Evolutionary conservation across 768 basidiomycete species (phyloP).

Genomic region (Epithele typhae): DNA sequence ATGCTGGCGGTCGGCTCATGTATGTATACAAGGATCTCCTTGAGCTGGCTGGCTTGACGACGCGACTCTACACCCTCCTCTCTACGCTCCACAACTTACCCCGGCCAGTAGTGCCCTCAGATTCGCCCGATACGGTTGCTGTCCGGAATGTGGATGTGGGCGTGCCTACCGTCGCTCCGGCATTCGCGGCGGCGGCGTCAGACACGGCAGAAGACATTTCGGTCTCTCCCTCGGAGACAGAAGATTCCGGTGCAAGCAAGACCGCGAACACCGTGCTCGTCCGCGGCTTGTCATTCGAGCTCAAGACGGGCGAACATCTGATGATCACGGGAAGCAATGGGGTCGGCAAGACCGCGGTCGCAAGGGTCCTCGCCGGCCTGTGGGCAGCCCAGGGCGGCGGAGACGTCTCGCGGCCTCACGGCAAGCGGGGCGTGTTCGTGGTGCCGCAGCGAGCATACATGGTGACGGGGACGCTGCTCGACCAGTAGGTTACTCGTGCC

Average conservation of each 20-base stretch:
- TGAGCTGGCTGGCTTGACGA: constrained; percentile 92
- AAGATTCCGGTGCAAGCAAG: constrained; percentile 19
- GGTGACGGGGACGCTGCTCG: constrained; percentile 79
- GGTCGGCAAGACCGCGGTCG: constrained; percentile 87
- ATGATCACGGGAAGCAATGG: constrained; percentile 95
- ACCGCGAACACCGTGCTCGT: constrained; percentile 50
- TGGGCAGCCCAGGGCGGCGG: constrained; percentile 62
- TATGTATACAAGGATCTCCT: constrained; percentile 95
- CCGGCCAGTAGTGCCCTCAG: constrained; percentile 38
- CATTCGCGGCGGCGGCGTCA: constrained; percentile 5
- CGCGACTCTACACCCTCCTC: constrained; percentile 82
- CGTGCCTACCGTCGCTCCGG: constrained; percentile 36
- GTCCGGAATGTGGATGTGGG: constrained; percentile 67
- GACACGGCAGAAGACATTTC: constrained; percentile 1
- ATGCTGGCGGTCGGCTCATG: constrained; percentile 94
- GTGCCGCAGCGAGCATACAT: constrained; percentile 94
- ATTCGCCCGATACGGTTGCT: constrained; percentile 47
- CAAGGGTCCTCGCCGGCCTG: constrained; percentile 82
- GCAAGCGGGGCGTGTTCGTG: constrained; percentile 64
- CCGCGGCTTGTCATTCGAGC: constrained; percentile 56
- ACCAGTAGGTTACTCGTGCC: constrained; percentile 52
- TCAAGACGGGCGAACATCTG: constrained; percentile 75
- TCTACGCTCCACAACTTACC: constrained; percentile 76
- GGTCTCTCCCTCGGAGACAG: background rate
- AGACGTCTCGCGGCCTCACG: constrained; percentile 28